Evolutionary conservation across 179 eudicot genomes (phyloP).

Genomic region (Dionaea muscipula): DNA sequence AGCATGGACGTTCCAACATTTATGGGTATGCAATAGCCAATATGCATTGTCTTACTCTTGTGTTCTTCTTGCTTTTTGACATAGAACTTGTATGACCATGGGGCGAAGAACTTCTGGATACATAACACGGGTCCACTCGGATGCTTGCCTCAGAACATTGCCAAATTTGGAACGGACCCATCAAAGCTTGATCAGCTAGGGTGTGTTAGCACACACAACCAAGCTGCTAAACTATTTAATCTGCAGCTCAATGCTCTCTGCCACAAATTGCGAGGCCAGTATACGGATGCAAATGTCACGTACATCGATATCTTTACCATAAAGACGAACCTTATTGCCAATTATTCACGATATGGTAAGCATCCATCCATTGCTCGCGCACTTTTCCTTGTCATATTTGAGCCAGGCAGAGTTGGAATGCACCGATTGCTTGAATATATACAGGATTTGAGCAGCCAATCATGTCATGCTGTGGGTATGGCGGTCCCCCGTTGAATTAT

Average conservation of each 20-base stretch:
- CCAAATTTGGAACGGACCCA: slow-evolving; percentile 53
- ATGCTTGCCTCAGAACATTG: slow-evolving; percentile 72
- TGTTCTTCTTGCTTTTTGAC: not conserved
- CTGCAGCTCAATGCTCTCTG: slow-evolving; percentile 72
- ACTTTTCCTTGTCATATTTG: not conserved
- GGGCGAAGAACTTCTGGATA: slow-evolving; percentile 83
- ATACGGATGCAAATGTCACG: slow-evolving; percentile 52
- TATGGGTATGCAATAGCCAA: too few relatives aligned
- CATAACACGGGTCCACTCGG: slow-evolving; percentile 93
- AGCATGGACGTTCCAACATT: too few relatives aligned
- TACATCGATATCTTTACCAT: slow-evolving; percentile 59
- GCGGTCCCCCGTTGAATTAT: slow-evolving; percentile 34
- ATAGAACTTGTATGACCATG: slow-evolving; percentile 59
- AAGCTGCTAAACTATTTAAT: slow-evolving; percentile 71
- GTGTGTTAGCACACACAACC: slow-evolving; percentile 67
- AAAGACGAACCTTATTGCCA: slow-evolving; percentile 60
- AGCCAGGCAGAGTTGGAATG: too few relatives aligned
- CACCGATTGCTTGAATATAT: not conserved
- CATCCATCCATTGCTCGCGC: not conserved
- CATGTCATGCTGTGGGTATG: slow-evolving; percentile 54
- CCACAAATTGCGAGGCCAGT: slow-evolving; percentile 51
- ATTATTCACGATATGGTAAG: slow-evolving; percentile 74
- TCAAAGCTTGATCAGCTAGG: slow-evolving; percentile 64
- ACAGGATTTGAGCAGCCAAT: slow-evolving; percentile 42
- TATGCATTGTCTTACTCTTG: not conserved